Evolutionary conservation across 495 filamentous ascomycete genomes (phyloP), one percentile per base, ranked within the genome.

Genomic region (Podospora pseudocomata): DNA sequence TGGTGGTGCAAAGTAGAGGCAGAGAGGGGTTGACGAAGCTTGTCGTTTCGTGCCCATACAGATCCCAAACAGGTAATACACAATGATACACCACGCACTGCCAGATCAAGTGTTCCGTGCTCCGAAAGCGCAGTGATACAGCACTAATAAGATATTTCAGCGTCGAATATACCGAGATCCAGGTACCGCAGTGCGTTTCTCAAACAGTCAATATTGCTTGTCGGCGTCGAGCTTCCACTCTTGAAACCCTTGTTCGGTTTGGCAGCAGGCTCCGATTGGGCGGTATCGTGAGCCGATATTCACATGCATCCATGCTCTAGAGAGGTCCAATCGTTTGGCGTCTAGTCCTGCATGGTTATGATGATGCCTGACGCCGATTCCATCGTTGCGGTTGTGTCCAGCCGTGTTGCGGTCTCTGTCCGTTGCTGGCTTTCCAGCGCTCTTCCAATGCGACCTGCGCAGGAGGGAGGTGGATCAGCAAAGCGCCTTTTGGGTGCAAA

Each of bases 391-490:
- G 28, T 49, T n/a, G 27, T 39, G 28, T 63, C 30, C 30, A 34
- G 61, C 30, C n/a, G 32, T 63, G 32, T 63, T 39, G 61, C 61
- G 27, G 59, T 61, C 28, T n/a, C 61, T 63, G 44, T 60, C 68
- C 39, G 39, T 16, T 11, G 39, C 39, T 49, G 39, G 39, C 39
- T 16, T 11, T 5, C 39, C 13, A 13, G 39, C 39, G 39, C 39
- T 49, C 39, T 49, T 49, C 5, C 65, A 54, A 64, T 70, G 63
- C 66, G 65, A 62, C 59, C 53, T 71, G 71, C 64, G 64, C 67
- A 58, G n/a, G 18, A 58, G 66, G n/a, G 18, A 58, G 66, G 64
- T 75, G 70, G 73, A 72, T 69, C 70, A 20, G 27, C 28, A 19
- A 19, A 62, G n/a, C 5, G 39, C 57, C 57, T 65, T 71, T 66